Evolutionary conservation across 371 early-diverging fungal genomes (phyloP), one percentile per base, ranked within the genome.

Genomic region (Globomyces sp.): DNA sequence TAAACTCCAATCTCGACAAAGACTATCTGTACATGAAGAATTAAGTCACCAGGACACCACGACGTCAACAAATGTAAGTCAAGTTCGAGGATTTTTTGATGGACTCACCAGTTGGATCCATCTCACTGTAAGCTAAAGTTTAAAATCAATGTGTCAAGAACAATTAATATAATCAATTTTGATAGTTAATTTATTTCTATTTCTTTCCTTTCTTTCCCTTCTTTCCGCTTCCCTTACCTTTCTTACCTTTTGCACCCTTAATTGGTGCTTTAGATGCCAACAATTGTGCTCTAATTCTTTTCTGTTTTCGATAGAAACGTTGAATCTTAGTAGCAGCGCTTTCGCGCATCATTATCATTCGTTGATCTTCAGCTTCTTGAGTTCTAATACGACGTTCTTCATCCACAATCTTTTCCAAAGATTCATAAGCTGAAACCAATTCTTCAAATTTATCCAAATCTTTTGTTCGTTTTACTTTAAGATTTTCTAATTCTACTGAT

Each of bases 381-480:
- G 71, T 68, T 57, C 76, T 75, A 10, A 42, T 51, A 64, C 40
- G 53, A 46, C 72, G 47, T 52, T 84, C 81, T 48, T 81, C 85
- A 57, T 84, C 81, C 11, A 84, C 80, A 39, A 74, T 50, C 59
- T 75, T 72, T 62, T 83, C 81, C 34, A 83, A 65, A 63, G 74
- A 77, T 63, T 82, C 85, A 62, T 77, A 83, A 37, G 74, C 73
- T 13, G 71, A 59, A 46, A 83, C 73, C 8, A 84, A 65, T 63
- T 79, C 77, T 64, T 84, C 85, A 64, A 80, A 84, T 65, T 74
- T 74, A 61, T 83, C 83, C 43, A 82, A 65, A 67, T 83, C 82
- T 43, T 64, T 60, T 2, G 72, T 71, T 49, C 81, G 47, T 58
- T 68, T 66, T 59, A 73, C 72, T 70, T 84, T 81, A 45, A 84